These are phyloP conservation scores for Aspergillus luchuensis DNA, from an alignment of 2,329 filamentous ascomycete genomes.

Conservation along the genomic window DNA sequence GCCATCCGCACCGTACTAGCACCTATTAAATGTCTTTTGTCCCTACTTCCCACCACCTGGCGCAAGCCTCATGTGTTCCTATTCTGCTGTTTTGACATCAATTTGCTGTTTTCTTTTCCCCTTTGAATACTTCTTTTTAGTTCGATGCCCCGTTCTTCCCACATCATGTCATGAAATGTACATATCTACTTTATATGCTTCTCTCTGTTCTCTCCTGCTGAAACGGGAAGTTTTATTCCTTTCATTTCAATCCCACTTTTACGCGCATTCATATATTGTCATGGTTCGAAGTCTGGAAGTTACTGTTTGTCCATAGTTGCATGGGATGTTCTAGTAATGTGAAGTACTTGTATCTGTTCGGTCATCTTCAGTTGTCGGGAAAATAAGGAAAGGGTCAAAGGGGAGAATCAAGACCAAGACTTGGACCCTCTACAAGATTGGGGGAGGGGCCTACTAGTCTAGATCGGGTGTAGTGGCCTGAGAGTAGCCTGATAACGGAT, in stretches of 20 bases:
- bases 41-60: background rate
- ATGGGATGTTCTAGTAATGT: background rate
- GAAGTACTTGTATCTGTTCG: background rate
- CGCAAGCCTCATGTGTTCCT: too few relatives aligned
- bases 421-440: background rate
- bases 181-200: constrained; percentile 27
- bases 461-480: constrained; percentile 3
- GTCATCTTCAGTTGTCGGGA: background rate
- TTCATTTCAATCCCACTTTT: too few relatives aligned
- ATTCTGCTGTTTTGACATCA: too few relatives aligned
- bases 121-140: constrained; percentile 5
- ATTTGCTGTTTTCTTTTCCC: background rate
- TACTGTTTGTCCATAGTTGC: background rate
- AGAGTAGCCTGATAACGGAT: constrained; percentile 5
- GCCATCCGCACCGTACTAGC: background rate
- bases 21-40: background rate
- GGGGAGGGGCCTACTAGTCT: background rate
- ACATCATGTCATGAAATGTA: constrained; percentile 35
- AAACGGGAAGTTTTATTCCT: background rate
- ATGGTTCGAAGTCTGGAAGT: background rate
- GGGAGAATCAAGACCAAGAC: background rate
- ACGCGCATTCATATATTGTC: background rate
- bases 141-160: background rate
- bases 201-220: background rate
- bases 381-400: background rate